Conservation (phyloP, 805 yeast species). For the Tetrapisispora phaffii region DNA sequence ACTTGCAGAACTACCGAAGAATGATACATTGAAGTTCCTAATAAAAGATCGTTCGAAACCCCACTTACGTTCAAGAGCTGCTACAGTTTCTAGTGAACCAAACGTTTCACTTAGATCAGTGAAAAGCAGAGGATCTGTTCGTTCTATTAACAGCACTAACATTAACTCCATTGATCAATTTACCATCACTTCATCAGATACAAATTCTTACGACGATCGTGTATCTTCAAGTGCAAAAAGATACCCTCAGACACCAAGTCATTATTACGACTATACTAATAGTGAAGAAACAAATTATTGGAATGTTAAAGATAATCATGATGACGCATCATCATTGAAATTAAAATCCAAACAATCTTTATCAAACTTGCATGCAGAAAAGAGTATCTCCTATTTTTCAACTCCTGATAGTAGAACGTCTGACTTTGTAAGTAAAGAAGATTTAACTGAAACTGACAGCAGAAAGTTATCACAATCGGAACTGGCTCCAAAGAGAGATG, state of each 20-base stretch:
- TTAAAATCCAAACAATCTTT: constrained; percentile 4
- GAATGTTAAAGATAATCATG: constrained; percentile 19
- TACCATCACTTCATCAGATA: constrained; percentile 25
- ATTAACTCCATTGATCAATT: constrained; percentile 21
- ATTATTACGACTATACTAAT: constrained; percentile 19
- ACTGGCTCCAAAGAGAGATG: constrained; percentile 57
- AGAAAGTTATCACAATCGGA: constrained; percentile 43
- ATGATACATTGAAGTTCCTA: constrained; percentile 23
- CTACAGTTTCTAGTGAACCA: constrained; percentile 10
- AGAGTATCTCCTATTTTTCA: constrained; percentile 2
- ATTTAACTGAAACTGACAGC: constrained; percentile 69
- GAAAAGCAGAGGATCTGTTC: constrained; percentile 22
- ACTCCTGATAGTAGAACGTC: constrained; percentile 12
- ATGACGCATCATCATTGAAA: constrained; percentile 12
- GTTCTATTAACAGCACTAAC: constrained; percentile 20
- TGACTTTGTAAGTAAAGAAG: constrained; percentile 52
- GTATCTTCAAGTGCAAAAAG: constrained; percentile 15
- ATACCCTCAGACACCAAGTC: constrained; percentile 29
- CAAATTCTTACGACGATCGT: constrained; percentile 25
- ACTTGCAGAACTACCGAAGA: constrained; percentile 28
- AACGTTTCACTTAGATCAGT: constrained; percentile 12
- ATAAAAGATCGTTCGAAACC: constrained; percentile 21
- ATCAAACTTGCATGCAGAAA: constrained; percentile 5
- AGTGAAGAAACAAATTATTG: constrained; percentile 24
- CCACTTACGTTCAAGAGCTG: constrained; percentile 13